Conservation (phyloP, 1,139 yeast genomes). For the Yarrowia galli region DNA sequence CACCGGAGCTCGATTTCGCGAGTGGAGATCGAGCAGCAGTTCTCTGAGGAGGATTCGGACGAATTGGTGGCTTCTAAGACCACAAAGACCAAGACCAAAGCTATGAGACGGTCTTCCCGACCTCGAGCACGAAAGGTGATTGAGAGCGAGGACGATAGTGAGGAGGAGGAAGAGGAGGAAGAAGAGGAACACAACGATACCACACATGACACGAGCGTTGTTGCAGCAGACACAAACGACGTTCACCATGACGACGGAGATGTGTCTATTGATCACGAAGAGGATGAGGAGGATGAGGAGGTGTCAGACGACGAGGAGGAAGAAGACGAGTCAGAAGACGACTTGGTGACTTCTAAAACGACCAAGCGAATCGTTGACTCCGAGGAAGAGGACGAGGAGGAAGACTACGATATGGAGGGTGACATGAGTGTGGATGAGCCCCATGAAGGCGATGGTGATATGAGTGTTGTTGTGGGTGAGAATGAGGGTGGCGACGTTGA, state of each 20-base stretch:
- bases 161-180: neutral
- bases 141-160: slow-evolving; percentile 12
- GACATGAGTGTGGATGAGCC: too few species aligned
- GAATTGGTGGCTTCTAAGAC: neutral
- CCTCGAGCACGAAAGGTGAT: slow-evolving; percentile 5
- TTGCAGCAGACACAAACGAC: neutral
- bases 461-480: neutral
- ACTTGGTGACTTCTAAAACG: neutral
- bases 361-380: neutral
- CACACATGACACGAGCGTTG: neutral
- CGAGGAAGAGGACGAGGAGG: neutral
- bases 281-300: neutral
- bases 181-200: neutral
- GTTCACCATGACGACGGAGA: neutral
- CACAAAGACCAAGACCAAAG: neutral
- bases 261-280: neutral
- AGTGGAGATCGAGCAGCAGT: slow-evolving; percentile 22
- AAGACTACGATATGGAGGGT: slow-evolving; percentile 1
- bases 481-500: neutral
- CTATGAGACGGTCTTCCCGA: neutral
- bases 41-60: neutral
- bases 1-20: slow-evolving; percentile 18
- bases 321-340: slow-evolving; percentile 1
- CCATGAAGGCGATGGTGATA: too few species aligned
- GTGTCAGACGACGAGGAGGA: neutral